Percentiles rank a stretch among this genome's conserved stretches.
Conservation (phyloP, 371 early-diverging fungal species). For the Dinochytrium kinnereticum region DNA sequence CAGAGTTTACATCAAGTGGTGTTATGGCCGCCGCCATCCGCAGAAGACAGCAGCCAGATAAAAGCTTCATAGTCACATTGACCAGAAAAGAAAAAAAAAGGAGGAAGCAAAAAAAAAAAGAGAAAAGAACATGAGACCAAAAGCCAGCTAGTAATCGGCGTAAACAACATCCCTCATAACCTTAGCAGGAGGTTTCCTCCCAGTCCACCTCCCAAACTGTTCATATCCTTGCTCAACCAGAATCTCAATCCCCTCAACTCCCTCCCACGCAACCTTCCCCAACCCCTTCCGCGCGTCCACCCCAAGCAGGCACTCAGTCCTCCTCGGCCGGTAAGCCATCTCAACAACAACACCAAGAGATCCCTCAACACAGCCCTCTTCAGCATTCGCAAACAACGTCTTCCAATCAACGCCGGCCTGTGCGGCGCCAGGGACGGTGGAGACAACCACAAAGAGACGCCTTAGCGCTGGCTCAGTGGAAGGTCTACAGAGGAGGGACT, state of each 20-base stretch:
- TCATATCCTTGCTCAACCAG: constrained; percentile 90
- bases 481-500: not conserved
- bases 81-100: not conserved
- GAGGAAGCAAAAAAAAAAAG: not conserved
- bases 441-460: constrained; percentile 58
- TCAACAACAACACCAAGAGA: constrained; percentile 79
- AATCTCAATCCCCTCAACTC: constrained; percentile 85
- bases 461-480: not conserved
- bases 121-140: too few species aligned
- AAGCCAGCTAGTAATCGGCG: constrained; percentile 1
- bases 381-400: constrained; percentile 53
- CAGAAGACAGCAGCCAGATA: too few species aligned
- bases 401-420: constrained; percentile 61
- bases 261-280: constrained; percentile 65
- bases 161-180: constrained; percentile 40
- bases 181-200: constrained; percentile 42
- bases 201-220: constrained; percentile 69
- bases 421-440: constrained; percentile 84
- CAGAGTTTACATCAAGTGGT: too few species aligned
- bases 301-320: constrained; percentile 62
- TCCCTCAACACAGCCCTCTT: constrained; percentile 30
- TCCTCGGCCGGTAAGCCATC: constrained; percentile 90
- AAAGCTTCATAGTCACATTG: not conserved
- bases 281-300: constrained; percentile 23
- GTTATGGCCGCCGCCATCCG: too few species aligned